Percentiles rank a stretch among this genome's conserved stretches.
Conservation (phyloP, 1,139 yeast species). For the Diutina sp. region DNA sequence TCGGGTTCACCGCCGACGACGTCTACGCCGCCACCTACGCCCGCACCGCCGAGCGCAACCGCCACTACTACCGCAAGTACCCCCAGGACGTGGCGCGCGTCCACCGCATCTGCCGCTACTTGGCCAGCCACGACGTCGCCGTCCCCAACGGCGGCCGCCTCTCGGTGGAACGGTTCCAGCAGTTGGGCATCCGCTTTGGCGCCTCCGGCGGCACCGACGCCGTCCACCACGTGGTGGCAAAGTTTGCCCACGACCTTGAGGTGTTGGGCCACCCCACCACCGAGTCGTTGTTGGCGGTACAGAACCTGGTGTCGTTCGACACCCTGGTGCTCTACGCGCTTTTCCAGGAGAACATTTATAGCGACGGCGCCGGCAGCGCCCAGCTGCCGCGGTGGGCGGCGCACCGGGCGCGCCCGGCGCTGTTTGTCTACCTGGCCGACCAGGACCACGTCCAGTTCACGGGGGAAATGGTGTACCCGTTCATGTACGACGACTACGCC, state of each 20-base stretch:
- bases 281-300: slow-evolving; percentile 17
- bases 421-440: slow-evolving; percentile 9
- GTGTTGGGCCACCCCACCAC: slow-evolving; percentile 22
- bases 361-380: slow-evolving; percentile 19
- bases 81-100: slow-evolving; percentile 33
- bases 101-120: slow-evolving; percentile 20
- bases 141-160: slow-evolving; percentile 41
- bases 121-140: slow-evolving; percentile 13
- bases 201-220: slow-evolving; percentile 35
- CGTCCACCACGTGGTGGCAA: slow-evolving; percentile 29
- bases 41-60: slow-evolving; percentile 34
- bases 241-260: slow-evolving; percentile 24
- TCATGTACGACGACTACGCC: slow-evolving; percentile 35
- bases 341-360: slow-evolving; percentile 45
- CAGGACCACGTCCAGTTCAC: slow-evolving; percentile 30
- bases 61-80: slow-evolving; percentile 32
- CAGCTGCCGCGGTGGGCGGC: slow-evolving; percentile 34
- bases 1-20: slow-evolving; percentile 26
- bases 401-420: slow-evolving; percentile 18
- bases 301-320: slow-evolving; percentile 28
- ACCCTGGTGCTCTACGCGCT: slow-evolving; percentile 41
- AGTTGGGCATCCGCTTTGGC: slow-evolving; percentile 38
- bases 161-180: slow-evolving; percentile 39
- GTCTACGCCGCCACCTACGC: slow-evolving; percentile 36
- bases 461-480: slow-evolving; percentile 44